Conservation (phyloP, 148 eudicot genomes). For the Drosera capensis region DNA sequence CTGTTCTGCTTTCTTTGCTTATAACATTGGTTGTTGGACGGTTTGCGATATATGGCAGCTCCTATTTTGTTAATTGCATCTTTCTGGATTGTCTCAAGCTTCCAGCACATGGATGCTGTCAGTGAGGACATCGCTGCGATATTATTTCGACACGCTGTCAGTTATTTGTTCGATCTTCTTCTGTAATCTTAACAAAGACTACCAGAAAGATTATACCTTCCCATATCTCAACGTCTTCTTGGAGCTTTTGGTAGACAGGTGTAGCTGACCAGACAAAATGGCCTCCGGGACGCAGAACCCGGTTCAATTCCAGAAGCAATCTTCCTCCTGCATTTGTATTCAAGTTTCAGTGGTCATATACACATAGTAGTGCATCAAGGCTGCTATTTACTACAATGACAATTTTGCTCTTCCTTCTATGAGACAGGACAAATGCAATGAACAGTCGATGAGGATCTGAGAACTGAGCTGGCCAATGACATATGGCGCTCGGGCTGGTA, state of each 20-base stretch:
- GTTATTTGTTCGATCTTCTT: not conserved
- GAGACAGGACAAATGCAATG: too few species aligned
- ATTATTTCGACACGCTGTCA: conserved; percentile 2
- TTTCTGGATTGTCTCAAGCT: conserved; percentile 56
- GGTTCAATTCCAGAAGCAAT: conserved; percentile 69
- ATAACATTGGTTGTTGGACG: conserved; percentile 58
- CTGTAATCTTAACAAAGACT: not conserved
- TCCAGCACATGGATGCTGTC: conserved; percentile 75
- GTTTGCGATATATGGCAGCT: conserved; percentile 64
- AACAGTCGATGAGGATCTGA: too few species aligned
- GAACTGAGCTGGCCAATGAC: too few species aligned
- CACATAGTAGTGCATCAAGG: not conserved
- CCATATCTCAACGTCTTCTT: conserved; percentile 81
- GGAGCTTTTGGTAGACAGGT: conserved; percentile 66
- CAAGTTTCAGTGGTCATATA: not conserved
- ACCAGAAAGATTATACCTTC: conserved; percentile 22
- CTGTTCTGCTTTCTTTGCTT: conserved; percentile 34
- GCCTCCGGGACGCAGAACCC: conserved; percentile 80
- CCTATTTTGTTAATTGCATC: conserved; percentile 42
- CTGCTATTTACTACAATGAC: too few species aligned
- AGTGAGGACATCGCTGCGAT: conserved; percentile 56
- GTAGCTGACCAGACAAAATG: conserved; percentile 92
- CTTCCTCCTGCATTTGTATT: conserved; percentile 45
- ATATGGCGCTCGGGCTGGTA: too few species aligned
- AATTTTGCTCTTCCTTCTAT: too few species aligned